Percentiles rank a stretch among this genome's conserved stretches.
Conservation (phyloP, 768 basidiomycete genomes). For the Lentinula sp. region DNA sequence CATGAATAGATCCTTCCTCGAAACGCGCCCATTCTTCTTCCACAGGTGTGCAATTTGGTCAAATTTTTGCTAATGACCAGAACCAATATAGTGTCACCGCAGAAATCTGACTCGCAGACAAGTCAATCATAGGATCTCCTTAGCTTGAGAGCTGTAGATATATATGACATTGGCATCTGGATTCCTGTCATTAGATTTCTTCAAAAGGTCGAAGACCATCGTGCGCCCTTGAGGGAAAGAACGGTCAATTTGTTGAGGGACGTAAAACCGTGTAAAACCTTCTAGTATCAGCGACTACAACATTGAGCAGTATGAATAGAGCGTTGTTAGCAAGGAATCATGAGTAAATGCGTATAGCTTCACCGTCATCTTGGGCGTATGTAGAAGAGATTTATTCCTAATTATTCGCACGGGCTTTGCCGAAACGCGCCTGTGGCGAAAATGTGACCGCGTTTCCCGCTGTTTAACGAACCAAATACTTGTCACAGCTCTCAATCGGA, state of each 20-base stretch:
- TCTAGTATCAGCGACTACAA: too few species aligned
- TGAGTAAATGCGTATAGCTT: too few species aligned
- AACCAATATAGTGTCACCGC: slow-evolving; percentile 25
- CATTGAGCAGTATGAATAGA: too few species aligned
- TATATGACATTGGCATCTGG: slow-evolving; percentile 13
- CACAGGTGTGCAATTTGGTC: slow-evolving; percentile 21
- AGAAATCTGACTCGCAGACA: slow-evolving; percentile 22
- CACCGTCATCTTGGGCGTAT: too few species aligned
- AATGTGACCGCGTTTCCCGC: too few species aligned
- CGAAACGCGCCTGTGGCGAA: too few species aligned
- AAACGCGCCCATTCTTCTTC: slow-evolving; percentile 24
- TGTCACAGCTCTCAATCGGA: too few species aligned
- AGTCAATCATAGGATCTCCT: slow-evolving; percentile 2
- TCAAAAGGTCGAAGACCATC: slow-evolving; percentile 20
- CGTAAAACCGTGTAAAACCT: slow-evolving; percentile 3
- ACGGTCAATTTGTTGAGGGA: slow-evolving; percentile 24
- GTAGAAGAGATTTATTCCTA: too few species aligned
- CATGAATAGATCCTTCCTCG: too few species aligned
- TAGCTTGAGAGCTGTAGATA: background rate
- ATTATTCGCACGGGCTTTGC: too few species aligned
- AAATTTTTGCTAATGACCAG: slow-evolving; percentile 25
- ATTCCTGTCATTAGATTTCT: slow-evolving; percentile 24
- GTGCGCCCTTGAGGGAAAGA: slow-evolving; percentile 23
- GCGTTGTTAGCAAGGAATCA: too few species aligned
- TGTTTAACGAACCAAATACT: too few species aligned